Percentiles rank a stretch among this genome's conserved stretches.
Evolutionary conservation across 2,329 filamentous ascomycete genomes (phyloP).

Genomic region (Hypoxylon sp.): DNA sequence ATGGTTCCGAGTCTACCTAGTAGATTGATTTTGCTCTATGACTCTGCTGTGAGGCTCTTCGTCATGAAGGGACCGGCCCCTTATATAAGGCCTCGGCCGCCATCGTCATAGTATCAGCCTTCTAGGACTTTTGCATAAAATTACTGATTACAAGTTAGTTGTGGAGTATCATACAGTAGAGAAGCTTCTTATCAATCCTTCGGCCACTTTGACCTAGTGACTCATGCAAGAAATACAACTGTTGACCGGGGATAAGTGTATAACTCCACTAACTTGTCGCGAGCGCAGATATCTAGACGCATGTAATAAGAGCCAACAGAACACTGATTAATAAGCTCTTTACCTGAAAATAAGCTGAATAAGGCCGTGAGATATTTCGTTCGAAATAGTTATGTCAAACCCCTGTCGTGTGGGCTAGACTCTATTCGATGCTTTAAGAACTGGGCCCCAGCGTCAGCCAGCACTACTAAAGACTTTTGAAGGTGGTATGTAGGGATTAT

Average conservation of each 20-base stretch:
- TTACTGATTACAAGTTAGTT: background rate
- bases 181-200: constrained; percentile 1
- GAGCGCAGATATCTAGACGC: background rate
- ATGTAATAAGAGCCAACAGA: background rate
- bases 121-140: background rate
- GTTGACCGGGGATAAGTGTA: background rate
- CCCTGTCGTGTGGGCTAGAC: background rate
- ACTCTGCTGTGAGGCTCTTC: constrained; percentile 8
- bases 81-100: constrained; percentile 10
- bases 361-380: constrained; percentile 5
- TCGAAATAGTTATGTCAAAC: background rate
- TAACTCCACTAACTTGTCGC: background rate
- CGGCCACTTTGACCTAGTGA: background rate
- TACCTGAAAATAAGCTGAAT: constrained; percentile 6
- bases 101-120: background rate
- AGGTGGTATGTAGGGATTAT: background rate
- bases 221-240: background rate
- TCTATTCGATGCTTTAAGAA: background rate
- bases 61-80: background rate
- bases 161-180: background rate
- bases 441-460: background rate
- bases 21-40: background rate
- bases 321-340: constrained; percentile 22
- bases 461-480: constrained; percentile 1
- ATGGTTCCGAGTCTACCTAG: background rate